Percentiles rank a stretch among this genome's conserved stretches.
These are phyloP conservation scores for Cenococcum geophilum DNA, from an alignment of 495 filamentous ascomycete species.

Conservation along the genomic window DNA sequence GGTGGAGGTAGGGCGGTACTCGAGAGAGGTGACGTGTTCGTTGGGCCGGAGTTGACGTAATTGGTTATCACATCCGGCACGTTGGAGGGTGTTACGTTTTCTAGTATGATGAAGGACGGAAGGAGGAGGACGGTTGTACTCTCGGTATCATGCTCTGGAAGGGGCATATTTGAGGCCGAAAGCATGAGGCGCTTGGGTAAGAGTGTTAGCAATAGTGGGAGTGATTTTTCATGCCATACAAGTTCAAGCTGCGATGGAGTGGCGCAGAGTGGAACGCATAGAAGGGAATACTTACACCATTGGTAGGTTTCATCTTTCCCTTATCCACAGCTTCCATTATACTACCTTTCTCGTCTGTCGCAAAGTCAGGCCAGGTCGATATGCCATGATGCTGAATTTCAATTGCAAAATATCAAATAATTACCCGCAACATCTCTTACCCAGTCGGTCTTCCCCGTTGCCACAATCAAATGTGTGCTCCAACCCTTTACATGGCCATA, in stretches of 20 bases:
- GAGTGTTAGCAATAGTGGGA: constrained; percentile 15
- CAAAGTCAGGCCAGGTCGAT: background rate
- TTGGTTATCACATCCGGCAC: constrained; percentile 65
- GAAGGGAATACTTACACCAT: constrained; percentile 44
- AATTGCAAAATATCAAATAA: background rate
- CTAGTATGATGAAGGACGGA: constrained; percentile 78
- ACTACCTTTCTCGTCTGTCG: constrained; percentile 73
- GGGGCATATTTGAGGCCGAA: constrained; percentile 87
- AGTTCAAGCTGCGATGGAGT: background rate
- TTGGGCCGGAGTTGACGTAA: constrained; percentile 66
- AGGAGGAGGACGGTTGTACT: constrained; percentile 79
- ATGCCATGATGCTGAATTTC: background rate
- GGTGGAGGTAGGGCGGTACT: constrained; percentile 10
- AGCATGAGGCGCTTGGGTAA: constrained; percentile 70
- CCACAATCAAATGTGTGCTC: constrained; percentile 83
- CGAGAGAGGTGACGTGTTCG: constrained; percentile 65
- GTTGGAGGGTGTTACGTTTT: constrained; percentile 73
- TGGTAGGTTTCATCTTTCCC: constrained; percentile 55
- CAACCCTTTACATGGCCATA: constrained; percentile 87
- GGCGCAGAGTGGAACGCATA: background rate
- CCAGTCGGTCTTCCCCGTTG: constrained; percentile 95
- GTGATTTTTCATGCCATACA: background rate
- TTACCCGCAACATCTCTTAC: constrained; percentile 64
- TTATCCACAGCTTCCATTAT: constrained; percentile 87
- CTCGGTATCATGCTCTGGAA: constrained; percentile 56